Percentiles rank a stretch among this genome's conserved stretches.
phyloP scores from a whole-genome alignment of 306 rosid genomes.

The Malus orientalis region DNA sequence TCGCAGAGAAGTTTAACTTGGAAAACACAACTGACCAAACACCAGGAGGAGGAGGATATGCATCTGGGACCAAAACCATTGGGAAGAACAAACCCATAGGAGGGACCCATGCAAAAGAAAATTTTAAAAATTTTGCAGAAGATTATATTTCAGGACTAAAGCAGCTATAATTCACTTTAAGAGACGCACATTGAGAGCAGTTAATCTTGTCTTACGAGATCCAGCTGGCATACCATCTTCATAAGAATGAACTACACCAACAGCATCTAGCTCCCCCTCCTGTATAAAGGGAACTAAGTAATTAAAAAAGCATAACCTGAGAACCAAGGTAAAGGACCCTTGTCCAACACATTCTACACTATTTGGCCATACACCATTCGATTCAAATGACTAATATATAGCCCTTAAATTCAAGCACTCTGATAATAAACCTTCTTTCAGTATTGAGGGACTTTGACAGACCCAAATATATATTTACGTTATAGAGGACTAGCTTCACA shows the following conservation, averaged over 20 bases:
- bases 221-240: no score
- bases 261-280: no score
- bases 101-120: constrained; percentile 53
- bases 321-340: no score
- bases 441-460: neutral
- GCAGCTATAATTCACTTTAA: constrained; percentile 13
- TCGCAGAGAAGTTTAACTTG: constrained; percentile 9
- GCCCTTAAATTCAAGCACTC: neutral
- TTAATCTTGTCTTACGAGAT: constrained; percentile 38
- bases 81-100: constrained; percentile 97
- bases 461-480: neutral
- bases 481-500: neutral
- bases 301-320: no score
- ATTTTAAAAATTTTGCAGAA: neutral
- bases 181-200: constrained; percentile 68
- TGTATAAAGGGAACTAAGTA: no score
- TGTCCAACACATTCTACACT: no score
- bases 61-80: constrained; percentile 77
- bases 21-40: constrained; percentile 50
- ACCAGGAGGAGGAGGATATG: constrained; percentile 94
- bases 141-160: constrained; percentile 3
- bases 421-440: neutral
- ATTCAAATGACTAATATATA: neutral
- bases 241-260: no score
- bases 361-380: neutral